Evolutionary conservation across 2,329 filamentous ascomycete genomes (phyloP).

Genomic region (Mycosphaerelloides madeirae): DNA sequence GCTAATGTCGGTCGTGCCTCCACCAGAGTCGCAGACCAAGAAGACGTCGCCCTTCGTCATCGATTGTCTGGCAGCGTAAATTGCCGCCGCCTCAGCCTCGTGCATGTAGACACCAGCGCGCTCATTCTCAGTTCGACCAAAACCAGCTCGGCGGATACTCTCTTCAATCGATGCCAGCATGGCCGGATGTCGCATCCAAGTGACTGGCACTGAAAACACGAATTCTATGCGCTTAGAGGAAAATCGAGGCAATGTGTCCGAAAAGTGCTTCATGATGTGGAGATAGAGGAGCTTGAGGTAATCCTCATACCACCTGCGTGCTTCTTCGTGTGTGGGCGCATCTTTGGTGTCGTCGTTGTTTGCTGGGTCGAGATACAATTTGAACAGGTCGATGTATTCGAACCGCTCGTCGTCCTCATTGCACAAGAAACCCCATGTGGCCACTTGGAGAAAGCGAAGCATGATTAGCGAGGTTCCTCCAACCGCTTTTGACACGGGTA

Average conservation of each 20-base stretch:
- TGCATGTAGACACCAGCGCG: slow-evolving; percentile 43
- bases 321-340: slow-evolving; percentile 6
- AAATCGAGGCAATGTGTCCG: slow-evolving; percentile 6
- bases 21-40: slow-evolving; percentile 49
- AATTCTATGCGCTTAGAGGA: slow-evolving; percentile 7
- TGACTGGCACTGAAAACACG: neutral
- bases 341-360: slow-evolving; percentile 5
- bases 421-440: slow-evolving; percentile 22
- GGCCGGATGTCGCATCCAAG: neutral
- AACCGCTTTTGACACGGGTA: too few relatives aligned
- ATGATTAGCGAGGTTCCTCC: too few relatives aligned
- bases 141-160: slow-evolving; percentile 1
- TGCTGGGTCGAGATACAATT: slow-evolving; percentile 18
- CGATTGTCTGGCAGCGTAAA: slow-evolving; percentile 38
- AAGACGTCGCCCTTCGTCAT: slow-evolving; percentile 40
- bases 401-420: slow-evolving; percentile 7
- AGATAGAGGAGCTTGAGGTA: slow-evolving; percentile 11
- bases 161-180: slow-evolving; percentile 3
- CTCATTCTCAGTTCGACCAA: slow-evolving; percentile 2
- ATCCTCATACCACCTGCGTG: slow-evolving; percentile 12
- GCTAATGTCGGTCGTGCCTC: slow-evolving; percentile 44
- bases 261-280: slow-evolving; percentile 6
- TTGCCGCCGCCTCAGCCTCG: slow-evolving; percentile 52
- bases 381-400: slow-evolving; percentile 18
- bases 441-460: too few relatives aligned